Evolutionary conservation across 1,139 yeast species (phyloP).

Genomic region (Scheffersomyces lignicola): DNA sequence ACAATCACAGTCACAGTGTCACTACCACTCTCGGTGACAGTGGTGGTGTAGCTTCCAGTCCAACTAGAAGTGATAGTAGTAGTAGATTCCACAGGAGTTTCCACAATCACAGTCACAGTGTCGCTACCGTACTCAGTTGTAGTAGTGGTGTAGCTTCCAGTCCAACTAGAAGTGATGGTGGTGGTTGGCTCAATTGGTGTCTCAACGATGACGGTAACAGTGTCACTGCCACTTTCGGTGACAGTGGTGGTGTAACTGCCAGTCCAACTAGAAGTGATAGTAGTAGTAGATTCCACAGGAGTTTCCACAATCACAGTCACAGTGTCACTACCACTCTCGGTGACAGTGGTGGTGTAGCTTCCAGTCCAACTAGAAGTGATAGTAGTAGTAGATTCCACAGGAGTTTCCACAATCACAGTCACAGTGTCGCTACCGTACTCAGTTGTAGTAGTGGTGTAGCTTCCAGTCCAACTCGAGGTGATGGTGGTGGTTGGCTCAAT

Average conservation of each 20-base stretch:
- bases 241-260: constrained; percentile 7
- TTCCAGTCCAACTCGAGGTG: constrained; percentile 14
- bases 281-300: constrained; percentile 16
- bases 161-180: constrained; percentile 12
- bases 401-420: constrained; percentile 16
- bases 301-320: constrained; percentile 15
- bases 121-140: constrained; percentile 11
- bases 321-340: constrained; percentile 8
- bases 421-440: constrained; percentile 14
- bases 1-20: constrained; percentile 18
- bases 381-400: constrained; percentile 12
- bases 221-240: no score
- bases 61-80: constrained; percentile 12
- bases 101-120: constrained; percentile 18
- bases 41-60: constrained; percentile 7
- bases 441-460: constrained; percentile 7
- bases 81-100: constrained; percentile 15
- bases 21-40: constrained; percentile 15
- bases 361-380: constrained; percentile 12
- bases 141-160: constrained; percentile 8
- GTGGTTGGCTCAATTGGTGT: constrained; percentile 17
- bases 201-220: constrained; percentile 15
- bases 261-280: constrained; percentile 7
- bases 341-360: constrained; percentile 8
- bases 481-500: constrained; percentile 12